Base-by-base conservation (phyloP, 768 basidiomycete genomes). In the Kwoniella dejecticola region DNA sequence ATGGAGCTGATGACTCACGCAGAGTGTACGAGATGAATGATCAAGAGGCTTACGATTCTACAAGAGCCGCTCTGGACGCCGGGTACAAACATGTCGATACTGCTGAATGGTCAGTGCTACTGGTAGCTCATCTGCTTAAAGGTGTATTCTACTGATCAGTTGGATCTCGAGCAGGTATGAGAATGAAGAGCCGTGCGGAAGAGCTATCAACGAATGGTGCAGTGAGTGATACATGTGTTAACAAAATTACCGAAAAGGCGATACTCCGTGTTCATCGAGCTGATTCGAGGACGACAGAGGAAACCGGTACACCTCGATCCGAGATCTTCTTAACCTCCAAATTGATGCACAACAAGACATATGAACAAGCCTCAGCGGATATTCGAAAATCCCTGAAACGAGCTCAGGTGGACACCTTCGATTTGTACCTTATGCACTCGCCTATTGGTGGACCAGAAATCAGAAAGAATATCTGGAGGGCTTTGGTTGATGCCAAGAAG, bases 301-400 rank as follows among this genome's bases (percentile, higher is more conserved):
- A 63, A 36, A 68, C 52, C 46, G 41, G 79, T 53, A 82, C 82
- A 10, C 83, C 85, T 49, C 85, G 87, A 26, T 78, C 80, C 11
- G 83, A 83, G 19, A 82, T 91, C 68, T 88, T 85, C 81, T 87
- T 84, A 76, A 88, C 86, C 29, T 88, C 87, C 19, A 88, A 89
- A 78, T 81, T 88, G 50, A 86, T 82, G 78, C 63, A 76, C 52
- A 89, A 89, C 76, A 71, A 79, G 40, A 82, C 83, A 24, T 85
- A 86, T 71, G 80, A 82, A 3, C 73, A 63, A 30, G 70, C 82
- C 13, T 82, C 83, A 23, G 81, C 77, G 59, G 80, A 82, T 54
- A 85, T 89, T 62, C 71, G 83, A 63, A 80, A 79, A 44, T 87
- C 86, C 2, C 73, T 89, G 19, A 73, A 83, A 75, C 53, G 85